Conservation (phyloP, 768 basidiomycete species). For the Pleurotus pulmonarius region DNA sequence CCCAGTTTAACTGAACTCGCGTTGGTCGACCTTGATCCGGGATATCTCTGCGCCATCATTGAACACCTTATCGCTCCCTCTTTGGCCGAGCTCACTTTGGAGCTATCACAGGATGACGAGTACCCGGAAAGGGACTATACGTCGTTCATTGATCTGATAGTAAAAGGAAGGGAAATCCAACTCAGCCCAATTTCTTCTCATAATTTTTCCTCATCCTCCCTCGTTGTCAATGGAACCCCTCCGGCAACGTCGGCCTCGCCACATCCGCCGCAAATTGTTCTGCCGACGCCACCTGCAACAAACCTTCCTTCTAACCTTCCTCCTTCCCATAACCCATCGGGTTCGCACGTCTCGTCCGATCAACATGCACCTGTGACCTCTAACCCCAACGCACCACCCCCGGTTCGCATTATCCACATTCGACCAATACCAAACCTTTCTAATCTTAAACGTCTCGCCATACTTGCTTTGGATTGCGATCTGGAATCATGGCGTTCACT, state of each 20-base stretch:
- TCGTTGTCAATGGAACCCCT: not conserved
- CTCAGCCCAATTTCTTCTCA: conserved; percentile 7
- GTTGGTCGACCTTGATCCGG: conserved; percentile 54
- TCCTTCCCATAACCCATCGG: not conserved
- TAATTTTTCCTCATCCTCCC: not conserved
- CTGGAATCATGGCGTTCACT: conserved; percentile 28
- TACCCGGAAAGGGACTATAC: conserved; percentile 54
- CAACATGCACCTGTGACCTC: conserved; percentile 5
- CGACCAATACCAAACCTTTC: conserved; percentile 27
- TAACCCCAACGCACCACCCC: not conserved
- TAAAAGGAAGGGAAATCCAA: conserved; percentile 12
- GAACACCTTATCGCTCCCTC: conserved; percentile 42
- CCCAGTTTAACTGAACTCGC: conserved; percentile 40
- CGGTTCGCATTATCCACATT: conserved; percentile 2
- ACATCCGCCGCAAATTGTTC: not conserved
- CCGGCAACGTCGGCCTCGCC: not conserved
- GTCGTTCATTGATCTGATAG: conserved; percentile 37
- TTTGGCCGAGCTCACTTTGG: conserved; percentile 41
- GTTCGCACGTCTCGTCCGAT: conserved; percentile 2
- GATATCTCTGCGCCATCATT: conserved; percentile 45
- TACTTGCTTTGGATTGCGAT: conserved; percentile 41
- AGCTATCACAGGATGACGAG: conserved; percentile 50
- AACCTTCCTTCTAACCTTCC: not conserved
- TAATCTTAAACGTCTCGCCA: conserved; percentile 30
- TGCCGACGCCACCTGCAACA: conserved; percentile 5